Evolutionary conservation across 1,284 basidiomycete genomes (phyloP).

Genomic region (Schizophyllum amplum): DNA sequence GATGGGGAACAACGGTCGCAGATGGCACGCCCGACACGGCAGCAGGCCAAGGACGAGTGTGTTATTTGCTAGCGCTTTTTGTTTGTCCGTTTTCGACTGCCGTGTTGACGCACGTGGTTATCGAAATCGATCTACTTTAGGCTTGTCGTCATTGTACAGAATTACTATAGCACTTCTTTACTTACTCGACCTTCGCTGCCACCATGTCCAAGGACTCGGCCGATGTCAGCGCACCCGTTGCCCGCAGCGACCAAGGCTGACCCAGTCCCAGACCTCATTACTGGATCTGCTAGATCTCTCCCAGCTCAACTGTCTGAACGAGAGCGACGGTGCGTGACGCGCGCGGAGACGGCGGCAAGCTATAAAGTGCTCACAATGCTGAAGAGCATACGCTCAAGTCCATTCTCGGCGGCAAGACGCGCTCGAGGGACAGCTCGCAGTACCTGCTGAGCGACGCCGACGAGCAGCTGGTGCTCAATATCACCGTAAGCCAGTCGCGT

Average conservation of each 20-base stretch:
- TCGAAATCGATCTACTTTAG: not conserved
- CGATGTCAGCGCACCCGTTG: conserved; percentile 4
- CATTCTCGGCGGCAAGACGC: conserved; percentile 30
- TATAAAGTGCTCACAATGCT: not conserved
- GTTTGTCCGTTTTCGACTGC: not conserved
- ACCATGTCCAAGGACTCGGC: conserved; percentile 5
- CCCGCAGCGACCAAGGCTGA: not conserved
- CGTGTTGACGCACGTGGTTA: not conserved
- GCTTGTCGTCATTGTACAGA: not conserved
- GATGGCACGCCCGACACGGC: conserved; percentile 79
- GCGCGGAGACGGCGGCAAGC: not conserved
- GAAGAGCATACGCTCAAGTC: conserved; percentile 39
- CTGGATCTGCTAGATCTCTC: conserved; percentile 51
- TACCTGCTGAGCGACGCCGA: conserved; percentile 77
- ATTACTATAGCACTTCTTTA: not conserved
- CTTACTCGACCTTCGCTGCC: not conserved
- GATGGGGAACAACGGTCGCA: conserved; percentile 57
- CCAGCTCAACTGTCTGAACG: conserved; percentile 74
- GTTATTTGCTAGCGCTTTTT: conserved; percentile 51
- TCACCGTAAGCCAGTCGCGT: conserved; percentile 41
- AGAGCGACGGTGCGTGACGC: conserved; percentile 27
- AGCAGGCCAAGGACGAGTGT: conserved; percentile 90
- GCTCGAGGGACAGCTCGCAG: conserved; percentile 31
- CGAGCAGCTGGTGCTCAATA: conserved; percentile 67
- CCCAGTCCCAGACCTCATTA: conserved; percentile 39